phyloP scores from a whole-genome alignment of 768 basidiomycete genomes.

The Sutorius australiensis region DNA sequence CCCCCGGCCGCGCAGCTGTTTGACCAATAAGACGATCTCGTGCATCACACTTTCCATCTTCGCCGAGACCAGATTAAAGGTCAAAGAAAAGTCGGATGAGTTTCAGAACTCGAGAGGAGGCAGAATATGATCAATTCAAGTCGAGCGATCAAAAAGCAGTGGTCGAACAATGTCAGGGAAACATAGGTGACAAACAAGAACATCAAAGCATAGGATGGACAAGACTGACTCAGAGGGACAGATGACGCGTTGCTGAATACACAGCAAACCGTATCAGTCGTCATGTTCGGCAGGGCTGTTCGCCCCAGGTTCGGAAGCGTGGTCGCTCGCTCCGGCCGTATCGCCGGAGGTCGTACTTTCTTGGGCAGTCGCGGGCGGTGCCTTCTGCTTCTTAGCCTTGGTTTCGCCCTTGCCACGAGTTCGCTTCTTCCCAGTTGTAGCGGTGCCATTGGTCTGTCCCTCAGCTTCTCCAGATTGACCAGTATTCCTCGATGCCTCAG shows the following conservation, averaged over 20 bases:
- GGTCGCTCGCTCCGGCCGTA: conserved; percentile 27
- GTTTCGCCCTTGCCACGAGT: conserved; percentile 29
- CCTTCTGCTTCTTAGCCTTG: conserved; percentile 35
- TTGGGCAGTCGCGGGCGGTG: background rate
- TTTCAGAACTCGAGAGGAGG: conserved; percentile 19
- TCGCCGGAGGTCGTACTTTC: conserved; percentile 24
- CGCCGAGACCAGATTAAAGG: conserved; percentile 27
- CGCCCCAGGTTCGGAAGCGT: conserved; percentile 19
- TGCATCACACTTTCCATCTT: conserved; percentile 14
- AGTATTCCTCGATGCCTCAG: conserved; percentile 23
- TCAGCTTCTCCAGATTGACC: conserved; percentile 16
- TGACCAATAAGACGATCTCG: conserved; percentile 32
- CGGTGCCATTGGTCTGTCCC: conserved; percentile 17
- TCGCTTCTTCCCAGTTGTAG: conserved; percentile 27
- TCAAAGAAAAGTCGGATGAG: conserved; percentile 27
- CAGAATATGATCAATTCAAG: conserved; percentile 27
- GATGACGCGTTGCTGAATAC: background rate
- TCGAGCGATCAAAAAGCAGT: conserved; percentile 4
- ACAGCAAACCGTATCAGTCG: conserved; percentile 14
- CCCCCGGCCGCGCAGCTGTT: conserved; percentile 22
- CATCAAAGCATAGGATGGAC: conserved; percentile 5
- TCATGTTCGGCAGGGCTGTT: conserved; percentile 26
- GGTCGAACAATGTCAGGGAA: background rate
- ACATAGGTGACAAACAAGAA: conserved; percentile 13
- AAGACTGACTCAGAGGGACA: background rate